A percentile compares a stretch with the other conserved stretches of the same genome.
phyloP scores from a whole-genome alignment of 2,329 filamentous ascomycete genomes.

The Alternaria rosae region DNA sequence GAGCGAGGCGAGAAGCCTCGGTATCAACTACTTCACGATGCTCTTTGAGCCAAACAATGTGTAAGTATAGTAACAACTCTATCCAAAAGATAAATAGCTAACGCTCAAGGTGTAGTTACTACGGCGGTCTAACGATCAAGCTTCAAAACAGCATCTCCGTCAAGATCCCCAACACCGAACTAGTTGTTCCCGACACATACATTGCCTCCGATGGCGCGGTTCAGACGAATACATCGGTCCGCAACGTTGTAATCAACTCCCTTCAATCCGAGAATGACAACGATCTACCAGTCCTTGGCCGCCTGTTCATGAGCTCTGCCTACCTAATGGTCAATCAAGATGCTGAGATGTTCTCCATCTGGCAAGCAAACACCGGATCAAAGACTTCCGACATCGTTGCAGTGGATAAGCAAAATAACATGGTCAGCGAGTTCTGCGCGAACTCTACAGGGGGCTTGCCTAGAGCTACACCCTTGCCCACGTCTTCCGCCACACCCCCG shows the following conservation, averaged over 20 bases:
- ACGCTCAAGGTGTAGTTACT: slow-evolving; percentile 18
- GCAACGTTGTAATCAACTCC: slow-evolving; percentile 24
- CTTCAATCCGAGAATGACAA: slow-evolving; percentile 19
- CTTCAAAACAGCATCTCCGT: slow-evolving; percentile 22
- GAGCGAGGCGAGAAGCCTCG: slow-evolving; percentile 16
- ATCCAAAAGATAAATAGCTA: slow-evolving; percentile 2
- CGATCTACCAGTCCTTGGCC: slow-evolving; percentile 25
- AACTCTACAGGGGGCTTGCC: slow-evolving; percentile 7
- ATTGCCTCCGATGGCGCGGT: slow-evolving; percentile 18
- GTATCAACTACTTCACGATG: slow-evolving; percentile 28
- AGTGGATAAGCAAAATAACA: slow-evolving; percentile 17
- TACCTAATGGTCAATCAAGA: slow-evolving; percentile 31
- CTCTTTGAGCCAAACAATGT: slow-evolving; percentile 24
- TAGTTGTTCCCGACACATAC: slow-evolving; percentile 21
- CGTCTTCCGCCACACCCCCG: slow-evolving; percentile 9
- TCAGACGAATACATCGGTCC: slow-evolving; percentile 15
- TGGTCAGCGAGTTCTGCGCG: slow-evolving; percentile 18
- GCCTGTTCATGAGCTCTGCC: slow-evolving; percentile 26
- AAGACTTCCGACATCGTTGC: slow-evolving; percentile 15
- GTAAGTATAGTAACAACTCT: slow-evolving; percentile 12
- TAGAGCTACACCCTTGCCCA: slow-evolving; percentile 7
- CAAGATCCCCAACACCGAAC: slow-evolving; percentile 25
- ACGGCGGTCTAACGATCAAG: slow-evolving; percentile 26
- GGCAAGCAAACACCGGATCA: slow-evolving; percentile 19
- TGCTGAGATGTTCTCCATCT: slow-evolving; percentile 22